phyloP scores from a whole-genome alignment of 305 asterid species.

The Solanum hybrid region DNA sequence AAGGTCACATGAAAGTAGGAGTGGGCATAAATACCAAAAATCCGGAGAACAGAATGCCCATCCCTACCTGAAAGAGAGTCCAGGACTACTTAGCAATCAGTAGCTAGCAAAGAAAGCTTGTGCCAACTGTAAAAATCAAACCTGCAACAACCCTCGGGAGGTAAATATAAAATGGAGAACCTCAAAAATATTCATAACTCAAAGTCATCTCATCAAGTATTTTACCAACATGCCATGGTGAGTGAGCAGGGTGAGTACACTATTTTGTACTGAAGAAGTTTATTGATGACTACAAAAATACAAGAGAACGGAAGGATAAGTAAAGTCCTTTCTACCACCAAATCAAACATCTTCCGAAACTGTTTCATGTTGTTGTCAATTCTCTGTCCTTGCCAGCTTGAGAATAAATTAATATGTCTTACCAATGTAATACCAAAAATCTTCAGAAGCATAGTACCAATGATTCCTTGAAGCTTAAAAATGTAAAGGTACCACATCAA shows the following conservation, averaged over 20 bases:
- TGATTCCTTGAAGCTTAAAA: background rate
- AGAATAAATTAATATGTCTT: background rate
- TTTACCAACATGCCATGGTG: background rate
- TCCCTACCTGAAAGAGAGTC: too few species aligned
- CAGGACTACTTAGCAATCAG: too few species aligned
- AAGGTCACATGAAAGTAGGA: too few species aligned
- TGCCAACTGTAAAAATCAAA: too few species aligned
- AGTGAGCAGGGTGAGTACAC: background rate
- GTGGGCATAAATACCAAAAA: too few species aligned
- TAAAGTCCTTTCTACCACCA: background rate
- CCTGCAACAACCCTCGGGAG: too few species aligned
- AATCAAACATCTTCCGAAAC: background rate
- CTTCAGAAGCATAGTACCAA: background rate
- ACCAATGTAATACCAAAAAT: background rate
- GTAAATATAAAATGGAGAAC: too few species aligned
- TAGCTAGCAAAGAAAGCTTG: too few species aligned
- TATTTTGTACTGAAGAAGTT: too few species aligned
- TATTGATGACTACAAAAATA: background rate
- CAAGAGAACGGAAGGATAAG: background rate
- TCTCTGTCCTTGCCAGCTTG: background rate
- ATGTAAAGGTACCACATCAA: background rate
- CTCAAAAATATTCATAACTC: background rate
- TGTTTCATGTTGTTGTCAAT: background rate
- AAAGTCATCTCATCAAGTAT: background rate
- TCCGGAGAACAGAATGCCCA: background rate